A percentile compares a stretch with the other conserved stretches of the same genome.
These are phyloP conservation scores for Jimgerdemannia flammicorona DNA, from an alignment of 192 early-diverging fungal genomes.

Conservation along the genomic window DNA sequence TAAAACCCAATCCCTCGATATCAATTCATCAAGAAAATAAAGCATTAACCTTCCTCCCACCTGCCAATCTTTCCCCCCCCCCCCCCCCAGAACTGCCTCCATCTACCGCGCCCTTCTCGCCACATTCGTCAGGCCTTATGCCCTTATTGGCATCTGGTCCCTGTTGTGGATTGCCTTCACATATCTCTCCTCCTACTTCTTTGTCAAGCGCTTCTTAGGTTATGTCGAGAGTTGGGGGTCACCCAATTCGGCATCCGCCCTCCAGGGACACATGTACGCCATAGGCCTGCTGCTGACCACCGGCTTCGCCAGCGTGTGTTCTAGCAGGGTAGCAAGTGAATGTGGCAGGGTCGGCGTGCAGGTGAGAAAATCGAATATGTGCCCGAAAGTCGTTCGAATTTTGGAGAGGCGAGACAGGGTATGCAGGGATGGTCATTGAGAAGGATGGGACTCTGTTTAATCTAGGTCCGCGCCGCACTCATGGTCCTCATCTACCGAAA, in stretches of 20 bases:
- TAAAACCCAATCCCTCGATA: no score
- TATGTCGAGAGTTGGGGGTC: constrained; percentile 26
- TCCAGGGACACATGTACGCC: constrained; percentile 50
- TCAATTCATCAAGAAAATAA: no score
- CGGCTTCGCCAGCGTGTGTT: constrained; percentile 33
- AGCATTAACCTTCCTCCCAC: no score
- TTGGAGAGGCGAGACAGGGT: neutral
- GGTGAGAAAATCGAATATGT: constrained; percentile 29
- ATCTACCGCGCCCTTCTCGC: constrained; percentile 51
- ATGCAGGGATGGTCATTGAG: no score
- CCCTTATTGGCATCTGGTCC: constrained; percentile 58
- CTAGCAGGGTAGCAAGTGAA: constrained; percentile 37
- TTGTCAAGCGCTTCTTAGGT: constrained; percentile 44
- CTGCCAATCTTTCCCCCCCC: neutral
- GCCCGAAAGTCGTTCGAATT: constrained; percentile 9
- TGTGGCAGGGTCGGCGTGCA: constrained; percentile 42
- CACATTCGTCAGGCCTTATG: constrained; percentile 53
- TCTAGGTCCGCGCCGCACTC: constrained; percentile 61
- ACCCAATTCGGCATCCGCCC: constrained; percentile 2
- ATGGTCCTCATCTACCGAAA: constrained; percentile 77
- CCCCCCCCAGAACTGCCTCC: constrained; percentile 40
- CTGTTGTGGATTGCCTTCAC: constrained; percentile 58
- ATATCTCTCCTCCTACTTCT: constrained; percentile 53
- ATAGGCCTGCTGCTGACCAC: constrained; percentile 50
- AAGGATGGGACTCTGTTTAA: no score